These are phyloP conservation scores for Starmera amethionina DNA, from an alignment of 805 yeast genomes.

Conservation along the genomic window DNA sequence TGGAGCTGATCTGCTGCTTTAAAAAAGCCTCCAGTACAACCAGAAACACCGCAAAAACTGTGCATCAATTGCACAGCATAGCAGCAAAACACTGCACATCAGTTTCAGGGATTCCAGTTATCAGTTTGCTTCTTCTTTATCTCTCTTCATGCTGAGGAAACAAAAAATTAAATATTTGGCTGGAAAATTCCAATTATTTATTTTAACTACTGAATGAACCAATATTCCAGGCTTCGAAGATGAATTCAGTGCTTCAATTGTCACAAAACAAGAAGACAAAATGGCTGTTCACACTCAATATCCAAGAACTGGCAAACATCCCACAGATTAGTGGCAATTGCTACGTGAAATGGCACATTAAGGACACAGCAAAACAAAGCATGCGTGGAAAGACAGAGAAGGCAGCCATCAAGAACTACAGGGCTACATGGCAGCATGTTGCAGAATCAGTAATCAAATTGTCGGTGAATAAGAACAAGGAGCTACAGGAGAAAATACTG, in stretches of 20 bases:
- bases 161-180: too few species aligned
- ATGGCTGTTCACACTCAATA: constrained; percentile 47
- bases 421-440: constrained; percentile 37
- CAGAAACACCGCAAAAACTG: neutral
- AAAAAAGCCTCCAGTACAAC: neutral
- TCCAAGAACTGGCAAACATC: constrained; percentile 70
- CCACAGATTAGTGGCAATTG: constrained; percentile 72
- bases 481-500: constrained; percentile 26
- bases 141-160: too few species aligned
- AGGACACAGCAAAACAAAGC: constrained; percentile 38
- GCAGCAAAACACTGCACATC: too few species aligned
- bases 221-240: too few species aligned
- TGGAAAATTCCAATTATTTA: too few species aligned
- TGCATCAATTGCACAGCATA: neutral
- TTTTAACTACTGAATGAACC: too few species aligned
- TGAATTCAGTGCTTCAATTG: neutral
- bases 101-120: too few species aligned
- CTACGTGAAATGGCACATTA: constrained; percentile 51
- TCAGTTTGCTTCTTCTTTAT: too few species aligned
- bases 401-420: constrained; percentile 38
- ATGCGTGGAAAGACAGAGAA: constrained; percentile 35
- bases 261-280: constrained; percentile 37
- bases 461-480: constrained; percentile 25
- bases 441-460: constrained; percentile 28
- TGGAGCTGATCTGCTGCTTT: too few species aligned